These are phyloP conservation scores for Cucumis melo DNA, from an alignment of 306 rosid species.

Conservation along the genomic window DNA sequence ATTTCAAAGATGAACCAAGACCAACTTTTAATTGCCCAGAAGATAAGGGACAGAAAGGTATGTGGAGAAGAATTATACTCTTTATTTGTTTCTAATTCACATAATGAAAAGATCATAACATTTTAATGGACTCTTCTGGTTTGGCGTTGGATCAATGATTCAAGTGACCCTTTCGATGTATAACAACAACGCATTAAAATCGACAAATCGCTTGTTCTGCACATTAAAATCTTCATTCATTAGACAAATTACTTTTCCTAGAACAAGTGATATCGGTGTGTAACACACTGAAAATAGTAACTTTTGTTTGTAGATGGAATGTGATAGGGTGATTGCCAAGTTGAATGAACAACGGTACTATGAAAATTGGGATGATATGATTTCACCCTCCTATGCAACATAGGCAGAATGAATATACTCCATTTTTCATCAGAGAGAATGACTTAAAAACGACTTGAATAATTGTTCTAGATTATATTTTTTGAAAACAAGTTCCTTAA, in stretches of 20 bases:
- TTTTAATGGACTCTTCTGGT: not conserved
- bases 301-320: not conserved
- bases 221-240: not conserved
- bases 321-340: not conserved
- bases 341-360: not conserved
- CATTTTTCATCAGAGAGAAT: not conserved
- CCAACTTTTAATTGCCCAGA: too few relatives aligned
- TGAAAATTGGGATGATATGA: not conserved
- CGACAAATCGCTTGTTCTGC: too few relatives aligned
- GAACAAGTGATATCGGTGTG: not conserved
- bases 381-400: not conserved
- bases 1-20: too few relatives aligned
- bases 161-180: not conserved
- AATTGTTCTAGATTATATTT: too few relatives aligned
- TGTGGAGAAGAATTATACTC: not conserved
- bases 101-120: not conserved
- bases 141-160: not conserved
- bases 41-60: slow-evolving; percentile 4
- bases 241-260: not conserved
- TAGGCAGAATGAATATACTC: not conserved
- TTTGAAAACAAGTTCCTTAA: too few relatives aligned
- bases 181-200: not conserved
- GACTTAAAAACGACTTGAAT: too few relatives aligned
- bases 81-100: not conserved
- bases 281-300: not conserved